Conservation (phyloP, 75 land plant genomes). For the Chamaecyparis obtusa region DNA sequence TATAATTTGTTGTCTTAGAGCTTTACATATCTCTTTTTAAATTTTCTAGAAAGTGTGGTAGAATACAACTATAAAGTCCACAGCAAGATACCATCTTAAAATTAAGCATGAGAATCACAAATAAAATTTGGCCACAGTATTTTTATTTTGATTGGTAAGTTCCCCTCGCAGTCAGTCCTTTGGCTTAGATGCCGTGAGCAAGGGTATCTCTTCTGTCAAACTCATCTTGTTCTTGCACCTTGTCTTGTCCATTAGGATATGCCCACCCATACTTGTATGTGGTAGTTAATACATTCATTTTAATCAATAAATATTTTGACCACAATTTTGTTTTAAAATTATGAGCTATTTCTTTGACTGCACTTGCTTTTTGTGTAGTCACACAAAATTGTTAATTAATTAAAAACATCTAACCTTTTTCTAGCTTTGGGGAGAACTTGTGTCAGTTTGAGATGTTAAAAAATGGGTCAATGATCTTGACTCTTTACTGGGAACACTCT, state of each 20-base stretch:
- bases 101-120: neutral
- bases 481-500: neutral
- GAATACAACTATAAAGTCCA: neutral
- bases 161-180: too few species aligned
- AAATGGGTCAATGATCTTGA: neutral
- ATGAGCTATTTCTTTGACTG: neutral
- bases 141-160: too few species aligned
- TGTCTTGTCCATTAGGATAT: too few species aligned
- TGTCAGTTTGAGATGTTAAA: neutral
- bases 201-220: too few species aligned
- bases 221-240: too few species aligned
- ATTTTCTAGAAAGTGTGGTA: neutral
- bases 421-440: neutral
- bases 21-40: neutral
- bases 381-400: neutral
- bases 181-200: too few species aligned
- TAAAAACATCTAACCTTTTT: neutral
- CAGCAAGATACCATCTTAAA: neutral
- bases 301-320: too few species aligned
- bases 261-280: too few species aligned
- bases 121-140: neutral
- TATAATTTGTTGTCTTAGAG: neutral
- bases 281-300: too few species aligned
- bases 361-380: neutral
- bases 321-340: neutral